These are phyloP conservation scores for Acmispon strigosus DNA, from an alignment of 306 rosid species.

Conservation along the genomic window DNA sequence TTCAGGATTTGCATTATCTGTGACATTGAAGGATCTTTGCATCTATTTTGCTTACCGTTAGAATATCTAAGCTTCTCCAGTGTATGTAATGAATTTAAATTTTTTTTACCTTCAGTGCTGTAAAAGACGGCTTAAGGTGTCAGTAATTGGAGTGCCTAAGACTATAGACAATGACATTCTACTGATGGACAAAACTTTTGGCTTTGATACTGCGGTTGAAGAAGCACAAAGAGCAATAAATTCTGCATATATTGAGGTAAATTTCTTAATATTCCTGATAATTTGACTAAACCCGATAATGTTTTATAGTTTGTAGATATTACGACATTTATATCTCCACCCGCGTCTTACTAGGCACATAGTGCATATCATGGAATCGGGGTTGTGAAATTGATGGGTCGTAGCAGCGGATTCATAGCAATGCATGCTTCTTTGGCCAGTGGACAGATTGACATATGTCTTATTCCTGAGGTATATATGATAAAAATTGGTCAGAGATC, in stretches of 20 bases:
- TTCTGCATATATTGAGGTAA: slow-evolving; percentile 94
- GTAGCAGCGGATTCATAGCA: slow-evolving; percentile 96
- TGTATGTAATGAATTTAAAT: neutral
- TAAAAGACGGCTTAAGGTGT: slow-evolving; percentile 58
- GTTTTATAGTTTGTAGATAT: neutral
- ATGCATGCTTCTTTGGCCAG: slow-evolving; percentile 96
- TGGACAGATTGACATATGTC: slow-evolving; percentile 92
- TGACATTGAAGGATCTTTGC: neutral
- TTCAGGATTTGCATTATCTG: neutral
- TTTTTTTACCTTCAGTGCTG: slow-evolving; percentile 49
- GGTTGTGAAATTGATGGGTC: slow-evolving; percentile 94
- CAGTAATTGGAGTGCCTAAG: slow-evolving; percentile 93
- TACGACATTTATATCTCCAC: slow-evolving; percentile 12
- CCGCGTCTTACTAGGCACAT: slow-evolving; percentile 61
- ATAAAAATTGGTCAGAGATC: neutral
- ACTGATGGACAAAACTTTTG: slow-evolving; percentile 96
- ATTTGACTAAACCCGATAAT: neutral
- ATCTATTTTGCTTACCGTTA: neutral
- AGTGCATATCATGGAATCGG: slow-evolving; percentile 98
- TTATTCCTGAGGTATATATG: slow-evolving; percentile 83
- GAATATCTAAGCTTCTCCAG: slow-evolving; percentile 1
- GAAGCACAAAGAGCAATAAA: slow-evolving; percentile 96
- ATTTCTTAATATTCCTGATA: slow-evolving; percentile 3
- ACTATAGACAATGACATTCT: slow-evolving; percentile 92
- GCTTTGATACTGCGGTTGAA: slow-evolving; percentile 98